Base-by-base conservation (phyloP, 106 monocot species). In the Phalaenopsis equestris region DNA sequence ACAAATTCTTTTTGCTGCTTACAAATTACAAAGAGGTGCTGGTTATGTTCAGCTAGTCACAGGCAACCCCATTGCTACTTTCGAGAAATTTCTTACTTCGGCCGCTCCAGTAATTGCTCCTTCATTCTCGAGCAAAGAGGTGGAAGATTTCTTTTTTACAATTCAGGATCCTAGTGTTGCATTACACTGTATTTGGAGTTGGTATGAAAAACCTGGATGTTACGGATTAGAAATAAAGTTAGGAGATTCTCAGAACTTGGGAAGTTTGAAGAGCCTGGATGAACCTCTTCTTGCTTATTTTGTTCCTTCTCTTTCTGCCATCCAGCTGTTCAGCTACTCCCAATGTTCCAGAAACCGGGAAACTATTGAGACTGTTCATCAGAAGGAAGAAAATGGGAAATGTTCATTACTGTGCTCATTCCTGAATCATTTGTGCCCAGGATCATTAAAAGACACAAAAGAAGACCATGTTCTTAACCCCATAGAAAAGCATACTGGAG, bases 131-230 rank as follows among this genome's bases (percentile, higher is more conserved):
- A 52, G 11, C 52, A 15, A 52, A 12, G 52, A 52, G 52, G 52
- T 12, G 12, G 14, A 12, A 56, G 42, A 37, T 84, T 75, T 76
- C n/a, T 46, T 23, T 57, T 19, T 12, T 48, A 77, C 72, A 61
- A 23, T 72, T 42, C 70, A 57, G 57, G 78, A 78, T 37, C 55
- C 19, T 37, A 19, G 67, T 18, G 43, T 77, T 77, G 15, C 46
- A 55, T 72, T 85, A 57, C 45, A 39, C 15, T 57, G 77, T 78
- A 73, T 85, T 61, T 85, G 85, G 85, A 77, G 43, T 48, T 85
- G 85, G 85, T 85, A 85, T 68, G 85, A 85, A 77, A 45, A 23
- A 41, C 78, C 80, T 77, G 81, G 81, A 41, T 77, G 58, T 41
- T 85, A 78, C 61, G 85, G 85, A 7, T 49, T 85, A 73, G 70